Conservation (phyloP, 2,329 filamentous ascomycete species). For the Penicillium aurantiogriseum region DNA sequence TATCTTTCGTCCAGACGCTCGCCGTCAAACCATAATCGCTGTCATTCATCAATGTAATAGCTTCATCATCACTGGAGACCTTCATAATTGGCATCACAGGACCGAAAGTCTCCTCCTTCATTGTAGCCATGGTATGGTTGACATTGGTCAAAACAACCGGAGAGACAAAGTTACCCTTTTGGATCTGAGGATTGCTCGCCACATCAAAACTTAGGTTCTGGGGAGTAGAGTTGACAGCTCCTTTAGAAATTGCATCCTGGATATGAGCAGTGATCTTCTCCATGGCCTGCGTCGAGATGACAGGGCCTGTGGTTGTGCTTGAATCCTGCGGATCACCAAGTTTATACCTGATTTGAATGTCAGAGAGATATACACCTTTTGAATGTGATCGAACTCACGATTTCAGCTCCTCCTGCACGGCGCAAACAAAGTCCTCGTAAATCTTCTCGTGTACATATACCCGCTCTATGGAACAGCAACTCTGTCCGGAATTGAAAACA, state of each 20-base stretch:
- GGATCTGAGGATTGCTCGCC: slow-evolving; percentile 47
- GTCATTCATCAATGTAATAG: slow-evolving; percentile 81
- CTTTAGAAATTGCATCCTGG: slow-evolving; percentile 75
- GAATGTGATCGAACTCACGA: slow-evolving; percentile 38
- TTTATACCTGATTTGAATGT: slow-evolving; percentile 27
- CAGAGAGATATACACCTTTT: not conserved
- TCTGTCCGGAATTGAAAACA: slow-evolving; percentile 92
- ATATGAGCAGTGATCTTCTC: slow-evolving; percentile 74
- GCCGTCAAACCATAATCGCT: slow-evolving; percentile 88
- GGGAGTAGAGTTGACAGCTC: slow-evolving; percentile 76
- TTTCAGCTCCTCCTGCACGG: slow-evolving; percentile 72
- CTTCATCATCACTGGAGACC: slow-evolving; percentile 75
- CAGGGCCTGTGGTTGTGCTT: slow-evolving; percentile 76
- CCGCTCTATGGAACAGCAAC: slow-evolving; percentile 85
- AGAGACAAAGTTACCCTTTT: slow-evolving; percentile 77
- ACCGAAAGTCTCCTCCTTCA: slow-evolving; percentile 91
- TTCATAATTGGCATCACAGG: slow-evolving; percentile 86
- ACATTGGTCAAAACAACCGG: slow-evolving; percentile 77
- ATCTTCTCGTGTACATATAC: slow-evolving; percentile 83
- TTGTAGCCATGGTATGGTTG: slow-evolving; percentile 77
- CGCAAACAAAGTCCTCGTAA: slow-evolving; percentile 77
- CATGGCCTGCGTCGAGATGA: slow-evolving; percentile 74
- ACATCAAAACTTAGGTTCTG: slow-evolving; percentile 67
- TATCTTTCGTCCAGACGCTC: slow-evolving; percentile 91
- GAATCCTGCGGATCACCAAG: slow-evolving; percentile 72